A percentile compares a stretch with the other conserved stretches of the same genome.
Evolutionary conservation across 2,329 filamentous ascomycete species (phyloP).

Genomic region (Fusarium caatingaense): DNA sequence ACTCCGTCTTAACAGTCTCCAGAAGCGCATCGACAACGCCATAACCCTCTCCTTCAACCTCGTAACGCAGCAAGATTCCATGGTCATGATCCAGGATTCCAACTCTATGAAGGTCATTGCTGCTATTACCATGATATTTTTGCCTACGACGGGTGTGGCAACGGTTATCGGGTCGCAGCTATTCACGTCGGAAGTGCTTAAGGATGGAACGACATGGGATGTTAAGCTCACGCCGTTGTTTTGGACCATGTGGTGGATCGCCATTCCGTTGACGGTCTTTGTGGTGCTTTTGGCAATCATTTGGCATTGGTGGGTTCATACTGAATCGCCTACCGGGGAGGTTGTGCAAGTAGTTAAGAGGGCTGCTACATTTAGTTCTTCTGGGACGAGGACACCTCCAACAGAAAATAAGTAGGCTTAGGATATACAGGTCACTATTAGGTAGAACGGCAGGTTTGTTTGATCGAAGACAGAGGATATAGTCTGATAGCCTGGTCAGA

Average conservation of each 20-base stretch:
- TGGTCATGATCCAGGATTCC: slow-evolving; percentile 51
- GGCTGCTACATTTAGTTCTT: slow-evolving; percentile 38
- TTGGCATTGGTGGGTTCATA: slow-evolving; percentile 48
- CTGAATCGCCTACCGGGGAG: slow-evolving; percentile 36
- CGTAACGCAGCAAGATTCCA: slow-evolving; percentile 52
- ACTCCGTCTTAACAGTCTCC: slow-evolving; percentile 50
- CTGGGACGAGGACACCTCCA: slow-evolving; percentile 19
- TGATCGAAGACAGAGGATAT: neutral
- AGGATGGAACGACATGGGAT: slow-evolving; percentile 39
- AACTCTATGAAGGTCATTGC: slow-evolving; percentile 54
- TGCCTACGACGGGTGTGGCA: slow-evolving; percentile 53
- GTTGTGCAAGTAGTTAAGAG: slow-evolving; percentile 38
- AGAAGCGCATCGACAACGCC: slow-evolving; percentile 51
- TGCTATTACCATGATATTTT: slow-evolving; percentile 53
- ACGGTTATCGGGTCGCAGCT: slow-evolving; percentile 48
- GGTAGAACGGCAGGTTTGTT: neutral
- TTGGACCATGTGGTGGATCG: slow-evolving; percentile 48
- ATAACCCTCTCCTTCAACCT: slow-evolving; percentile 53
- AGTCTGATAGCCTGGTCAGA: neutral
- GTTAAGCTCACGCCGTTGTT: slow-evolving; percentile 45
- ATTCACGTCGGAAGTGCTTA: slow-evolving; percentile 37
- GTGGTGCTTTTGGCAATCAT: slow-evolving; percentile 41
- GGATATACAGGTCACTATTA: neutral
- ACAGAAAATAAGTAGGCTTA: slow-evolving; percentile 2
- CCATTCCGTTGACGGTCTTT: slow-evolving; percentile 46